Percentiles rank a stretch among this genome's conserved stretches.
Evolutionary conservation across 371 early-diverging fungal genomes (phyloP).

Genomic region (Thermomucor indicae-seudaticae): DNA sequence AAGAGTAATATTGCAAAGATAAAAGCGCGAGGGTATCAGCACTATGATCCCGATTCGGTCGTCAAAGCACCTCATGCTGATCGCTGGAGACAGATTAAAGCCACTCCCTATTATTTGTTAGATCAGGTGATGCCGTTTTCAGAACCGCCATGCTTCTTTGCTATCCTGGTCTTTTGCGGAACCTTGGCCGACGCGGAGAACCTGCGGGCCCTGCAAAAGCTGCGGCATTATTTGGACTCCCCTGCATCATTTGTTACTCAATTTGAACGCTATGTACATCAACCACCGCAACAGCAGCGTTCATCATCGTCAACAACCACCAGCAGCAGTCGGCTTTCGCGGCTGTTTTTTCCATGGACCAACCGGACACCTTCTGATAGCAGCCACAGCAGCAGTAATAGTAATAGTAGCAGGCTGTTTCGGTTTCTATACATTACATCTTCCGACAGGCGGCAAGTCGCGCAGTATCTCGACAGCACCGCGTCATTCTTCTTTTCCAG

Average conservation of each 20-base stretch:
- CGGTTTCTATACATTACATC: slow-evolving; percentile 18
- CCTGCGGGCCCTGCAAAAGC: slow-evolving; percentile 8
- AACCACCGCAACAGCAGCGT: neutral
- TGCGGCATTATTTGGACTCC: slow-evolving; percentile 15
- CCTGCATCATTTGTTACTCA: slow-evolving; percentile 19
- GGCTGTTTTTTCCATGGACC: slow-evolving; percentile 3
- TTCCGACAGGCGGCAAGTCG: slow-evolving; percentile 19
- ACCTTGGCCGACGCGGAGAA: slow-evolving; percentile 10
- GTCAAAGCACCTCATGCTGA: slow-evolving; percentile 11
- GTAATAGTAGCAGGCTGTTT: neutral
- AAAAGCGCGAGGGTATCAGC: slow-evolving; percentile 11
- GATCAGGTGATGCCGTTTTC: slow-evolving; percentile 18
- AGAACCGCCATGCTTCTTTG: slow-evolving; percentile 16
- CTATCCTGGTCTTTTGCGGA: slow-evolving; percentile 31
- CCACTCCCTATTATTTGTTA: slow-evolving; percentile 21
- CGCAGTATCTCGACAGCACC: slow-evolving; percentile 12
- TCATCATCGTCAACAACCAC: slow-evolving; percentile 2
- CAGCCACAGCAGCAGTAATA: neutral
- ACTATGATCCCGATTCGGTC: slow-evolving; percentile 9
- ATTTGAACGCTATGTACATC: neutral
- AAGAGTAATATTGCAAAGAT: slow-evolving; percentile 3
- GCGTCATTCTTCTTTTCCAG: slow-evolving; percentile 19
- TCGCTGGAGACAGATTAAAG: slow-evolving; percentile 28
- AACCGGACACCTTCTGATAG: neutral
- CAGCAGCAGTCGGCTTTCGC: neutral